A percentile compares a stretch with the other conserved stretches of the same genome.
These are phyloP conservation scores for Tilletia caries DNA, from an alignment of 1,284 basidiomycete species.

Conservation along the genomic window DNA sequence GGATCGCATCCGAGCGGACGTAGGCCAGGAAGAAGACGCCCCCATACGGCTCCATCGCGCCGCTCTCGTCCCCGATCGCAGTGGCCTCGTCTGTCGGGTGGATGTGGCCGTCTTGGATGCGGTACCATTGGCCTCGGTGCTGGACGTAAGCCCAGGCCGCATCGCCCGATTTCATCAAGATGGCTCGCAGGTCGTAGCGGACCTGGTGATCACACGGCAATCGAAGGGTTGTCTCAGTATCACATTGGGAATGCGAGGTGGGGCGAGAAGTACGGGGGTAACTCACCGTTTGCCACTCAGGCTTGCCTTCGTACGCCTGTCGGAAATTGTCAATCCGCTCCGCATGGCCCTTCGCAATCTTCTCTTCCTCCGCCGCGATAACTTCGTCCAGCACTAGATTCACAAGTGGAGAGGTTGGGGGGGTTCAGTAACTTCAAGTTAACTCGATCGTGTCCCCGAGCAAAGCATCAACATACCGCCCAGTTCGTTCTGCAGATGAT, in stretches of 20 bases:
- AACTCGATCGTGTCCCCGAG: background rate
- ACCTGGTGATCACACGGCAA: background rate
- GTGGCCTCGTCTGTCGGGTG: conserved; percentile 2
- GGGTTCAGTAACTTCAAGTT: background rate
- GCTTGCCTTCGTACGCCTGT: background rate
- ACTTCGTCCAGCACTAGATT: background rate
- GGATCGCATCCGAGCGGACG: background rate
- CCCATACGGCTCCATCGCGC: background rate
- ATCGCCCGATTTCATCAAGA: background rate
- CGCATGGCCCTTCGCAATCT: background rate
- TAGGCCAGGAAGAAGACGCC: conserved; percentile 9
- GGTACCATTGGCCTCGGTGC: conserved; percentile 2
- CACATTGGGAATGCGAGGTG: no score
- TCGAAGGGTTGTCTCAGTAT: no score
- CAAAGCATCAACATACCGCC: background rate
- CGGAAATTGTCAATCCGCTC: background rate
- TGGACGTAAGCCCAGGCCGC: conserved; percentile 8
- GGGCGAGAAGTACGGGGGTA: background rate
- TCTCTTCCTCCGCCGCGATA: background rate
- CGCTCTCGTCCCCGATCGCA: background rate
- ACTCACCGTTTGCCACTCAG: conserved; percentile 10
- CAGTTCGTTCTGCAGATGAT: background rate
- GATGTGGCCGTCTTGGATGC: background rate
- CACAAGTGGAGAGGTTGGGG: background rate
- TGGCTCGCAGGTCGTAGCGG: background rate